phyloP scores from a whole-genome alignment of 2,329 filamentous ascomycete genomes.

The Colletotrichum gigasporum region DNA sequence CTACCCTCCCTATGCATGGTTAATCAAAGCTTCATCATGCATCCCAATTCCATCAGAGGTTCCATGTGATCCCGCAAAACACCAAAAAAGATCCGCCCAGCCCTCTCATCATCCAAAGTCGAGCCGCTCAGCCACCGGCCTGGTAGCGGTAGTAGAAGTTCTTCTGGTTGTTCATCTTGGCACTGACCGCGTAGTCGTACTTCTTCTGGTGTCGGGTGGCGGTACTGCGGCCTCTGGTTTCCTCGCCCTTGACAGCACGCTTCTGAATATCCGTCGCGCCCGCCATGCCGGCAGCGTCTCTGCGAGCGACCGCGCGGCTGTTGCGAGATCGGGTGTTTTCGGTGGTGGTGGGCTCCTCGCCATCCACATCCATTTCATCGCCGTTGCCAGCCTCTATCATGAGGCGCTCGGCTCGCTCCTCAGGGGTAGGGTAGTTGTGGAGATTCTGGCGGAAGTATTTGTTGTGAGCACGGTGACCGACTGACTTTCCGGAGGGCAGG shows the following conservation, averaged over 20 bases:
- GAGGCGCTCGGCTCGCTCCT: slow-evolving; percentile 77
- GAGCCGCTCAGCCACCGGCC: slow-evolving; percentile 49
- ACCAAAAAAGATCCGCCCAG: slow-evolving; percentile 4
- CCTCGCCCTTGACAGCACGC: slow-evolving; percentile 70
- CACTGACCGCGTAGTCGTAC: slow-evolving; percentile 76
- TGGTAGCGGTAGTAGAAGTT: slow-evolving; percentile 64
- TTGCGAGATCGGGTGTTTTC: slow-evolving; percentile 42
- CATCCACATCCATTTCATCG: slow-evolving; percentile 46
- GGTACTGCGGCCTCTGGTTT: slow-evolving; percentile 74
- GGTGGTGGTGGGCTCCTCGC: slow-evolving; percentile 45
- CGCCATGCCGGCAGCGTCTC: slow-evolving; percentile 80
- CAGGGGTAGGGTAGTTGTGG: slow-evolving; percentile 80
- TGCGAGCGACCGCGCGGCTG: slow-evolving; percentile 67
- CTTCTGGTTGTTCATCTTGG: slow-evolving; percentile 82
- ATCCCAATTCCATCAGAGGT: slow-evolving; percentile 12
- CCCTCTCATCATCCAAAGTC: background rate
- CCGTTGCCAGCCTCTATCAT: slow-evolving; percentile 60
- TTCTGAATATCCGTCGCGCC: slow-evolving; percentile 82
- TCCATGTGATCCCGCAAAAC: background rate
- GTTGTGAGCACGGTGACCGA: slow-evolving; percentile 88
- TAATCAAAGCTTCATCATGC: slow-evolving; percentile 24
- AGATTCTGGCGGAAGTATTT: slow-evolving; percentile 95
- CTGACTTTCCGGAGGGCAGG: slow-evolving; percentile 86
- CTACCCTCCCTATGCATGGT: slow-evolving; percentile 17
- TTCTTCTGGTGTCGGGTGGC: slow-evolving; percentile 69